Evolutionary conservation across 257 asterid species (phyloP).

Genomic region (Capsicum baccatum): DNA sequence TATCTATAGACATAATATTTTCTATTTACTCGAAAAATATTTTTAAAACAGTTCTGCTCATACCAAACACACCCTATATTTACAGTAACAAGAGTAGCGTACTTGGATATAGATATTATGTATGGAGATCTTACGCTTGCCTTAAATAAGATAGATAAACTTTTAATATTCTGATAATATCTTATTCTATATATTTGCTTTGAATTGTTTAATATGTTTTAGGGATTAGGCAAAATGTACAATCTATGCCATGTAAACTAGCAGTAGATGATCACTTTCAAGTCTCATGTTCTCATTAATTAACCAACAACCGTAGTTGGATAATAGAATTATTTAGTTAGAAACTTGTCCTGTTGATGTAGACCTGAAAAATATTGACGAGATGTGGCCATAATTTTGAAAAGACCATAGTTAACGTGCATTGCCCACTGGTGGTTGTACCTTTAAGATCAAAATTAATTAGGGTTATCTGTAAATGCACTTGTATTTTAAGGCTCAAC

Average conservation of each 20-base stretch:
- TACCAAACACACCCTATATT: neutral
- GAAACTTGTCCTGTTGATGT: neutral
- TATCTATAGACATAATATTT: too few species aligned
- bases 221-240: constrained; percentile 1
- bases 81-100: too few species aligned
- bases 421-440: neutral
- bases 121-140: too few species aligned
- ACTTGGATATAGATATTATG: too few species aligned
- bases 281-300: constrained; percentile 20
- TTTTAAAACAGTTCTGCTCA: too few species aligned
- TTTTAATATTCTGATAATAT: too few species aligned
- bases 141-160: too few species aligned
- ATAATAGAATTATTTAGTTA: neutral
- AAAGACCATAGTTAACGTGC: neutral
- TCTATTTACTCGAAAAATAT: too few species aligned
- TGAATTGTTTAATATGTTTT: neutral
- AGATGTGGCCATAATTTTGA: neutral
- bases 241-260: neutral
- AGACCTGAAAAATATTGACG: constrained; percentile 2
- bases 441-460: neutral
- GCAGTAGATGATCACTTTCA: neutral
- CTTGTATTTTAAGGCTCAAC: too few species aligned
- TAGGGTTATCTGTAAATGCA: neutral
- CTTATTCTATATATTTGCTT: neutral
- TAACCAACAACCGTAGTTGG: neutral